phyloP scores from a whole-genome alignment of 2,329 filamentous ascomycete genomes.

The Colletotrichum neosansevieriae region DNA sequence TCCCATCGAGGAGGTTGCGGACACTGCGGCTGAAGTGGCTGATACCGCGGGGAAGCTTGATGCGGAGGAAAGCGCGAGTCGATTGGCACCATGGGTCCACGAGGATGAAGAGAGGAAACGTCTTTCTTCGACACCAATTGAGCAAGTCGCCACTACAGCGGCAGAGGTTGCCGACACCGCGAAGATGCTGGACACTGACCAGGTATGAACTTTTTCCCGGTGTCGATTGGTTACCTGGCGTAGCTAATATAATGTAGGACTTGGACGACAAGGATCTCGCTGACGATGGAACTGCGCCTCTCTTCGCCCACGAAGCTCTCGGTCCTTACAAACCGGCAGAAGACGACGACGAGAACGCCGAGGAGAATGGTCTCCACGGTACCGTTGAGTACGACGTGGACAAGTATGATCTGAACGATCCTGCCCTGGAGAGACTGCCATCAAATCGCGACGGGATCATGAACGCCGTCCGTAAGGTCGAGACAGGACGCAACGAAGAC shows the following conservation, averaged over 20 bases:
- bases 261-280: slow-evolving; percentile 35
- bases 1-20: slow-evolving; percentile 55
- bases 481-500: slow-evolving; percentile 57
- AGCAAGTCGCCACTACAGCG: slow-evolving; percentile 56
- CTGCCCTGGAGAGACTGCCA: slow-evolving; percentile 62
- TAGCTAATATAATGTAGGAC: slow-evolving; percentile 16
- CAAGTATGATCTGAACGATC: slow-evolving; percentile 58
- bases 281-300: slow-evolving; percentile 49
- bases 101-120: slow-evolving; percentile 47
- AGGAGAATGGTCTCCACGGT: slow-evolving; percentile 28
- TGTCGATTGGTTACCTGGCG: too few relatives aligned
- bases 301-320: slow-evolving; percentile 62
- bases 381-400: slow-evolving; percentile 43
- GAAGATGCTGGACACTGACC: slow-evolving; percentile 50
- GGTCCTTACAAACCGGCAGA: slow-evolving; percentile 55
- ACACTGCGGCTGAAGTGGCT: slow-evolving; percentile 58
- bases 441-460: slow-evolving; percentile 59
- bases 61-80: slow-evolving; percentile 11
- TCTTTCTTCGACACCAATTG: slow-evolving; percentile 54
- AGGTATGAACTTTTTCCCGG: background rate
- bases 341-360: slow-evolving; percentile 45
- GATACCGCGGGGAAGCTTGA: slow-evolving; percentile 56
- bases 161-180: slow-evolving; percentile 60
- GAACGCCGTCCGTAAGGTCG: slow-evolving; percentile 59
- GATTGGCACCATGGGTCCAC: slow-evolving; percentile 7